Evolutionary conservation across 2,329 filamentous ascomycete genomes (phyloP).

Genomic region (Cadophora luteo-olivacea): DNA sequence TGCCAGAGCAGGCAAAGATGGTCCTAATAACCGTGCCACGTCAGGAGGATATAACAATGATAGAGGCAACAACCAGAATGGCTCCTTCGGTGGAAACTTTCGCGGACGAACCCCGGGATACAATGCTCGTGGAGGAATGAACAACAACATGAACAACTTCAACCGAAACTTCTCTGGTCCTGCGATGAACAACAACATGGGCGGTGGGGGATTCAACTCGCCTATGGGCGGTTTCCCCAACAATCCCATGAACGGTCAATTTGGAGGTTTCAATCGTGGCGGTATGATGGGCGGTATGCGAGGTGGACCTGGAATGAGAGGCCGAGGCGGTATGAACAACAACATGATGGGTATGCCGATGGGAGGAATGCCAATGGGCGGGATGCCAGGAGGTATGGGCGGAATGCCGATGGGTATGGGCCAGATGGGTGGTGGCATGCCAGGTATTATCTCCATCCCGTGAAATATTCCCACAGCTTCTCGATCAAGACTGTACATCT

Average conservation of each 20-base stretch:
- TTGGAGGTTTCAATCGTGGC: conserved; percentile 59
- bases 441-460: conserved; percentile 54
- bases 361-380: conserved; percentile 60
- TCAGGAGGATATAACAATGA: conserved; percentile 58
- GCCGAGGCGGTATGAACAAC: conserved; percentile 57
- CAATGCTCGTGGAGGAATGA: conserved; percentile 49
- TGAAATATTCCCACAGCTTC: neutral
- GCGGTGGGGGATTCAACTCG: conserved; percentile 50
- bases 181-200: conserved; percentile 53
- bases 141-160: conserved; percentile 57
- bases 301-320: conserved; percentile 63
- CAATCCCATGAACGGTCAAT: conserved; percentile 51
- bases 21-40: conserved; percentile 58
- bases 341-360: conserved; percentile 57
- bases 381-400: conserved; percentile 51
- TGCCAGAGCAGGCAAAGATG: conserved; percentile 69
- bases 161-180: conserved; percentile 56
- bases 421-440: conserved; percentile 61
- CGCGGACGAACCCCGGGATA: conserved; percentile 57
- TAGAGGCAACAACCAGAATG: conserved; percentile 44
- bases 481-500: neutral
- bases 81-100: conserved; percentile 49
- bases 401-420: conserved; percentile 51
- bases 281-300: conserved; percentile 59
- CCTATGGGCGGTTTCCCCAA: conserved; percentile 55